Evolutionary conservation across 371 early-diverging fungal species (phyloP), one percentile per base, ranked within the genome.

Genomic region (Mucor sp.): DNA sequence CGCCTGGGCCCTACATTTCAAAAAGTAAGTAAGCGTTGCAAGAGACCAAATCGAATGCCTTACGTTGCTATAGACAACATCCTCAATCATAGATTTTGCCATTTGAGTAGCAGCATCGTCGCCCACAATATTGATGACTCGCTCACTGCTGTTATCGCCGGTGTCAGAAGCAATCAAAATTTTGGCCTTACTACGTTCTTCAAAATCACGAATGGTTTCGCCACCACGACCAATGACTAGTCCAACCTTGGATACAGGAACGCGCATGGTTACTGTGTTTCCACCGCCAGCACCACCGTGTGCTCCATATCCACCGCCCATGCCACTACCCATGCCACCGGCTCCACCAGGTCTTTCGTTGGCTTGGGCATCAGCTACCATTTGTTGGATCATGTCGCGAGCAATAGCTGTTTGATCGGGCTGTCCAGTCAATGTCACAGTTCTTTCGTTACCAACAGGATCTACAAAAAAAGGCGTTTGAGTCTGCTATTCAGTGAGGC

Each of bases 211-310:
- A 75, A 97, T 95, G 4, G 93, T 97, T 79, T 95, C 96, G 23
- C 96, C 96, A 44, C 94, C 90, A 58, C 90, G 81, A 12, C 97
- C 97, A 76, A 97, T 97, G 19, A 97, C 90, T 35, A 94, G 78
- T 1, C 97, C 97, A 12, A 97, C 96, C 72, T 88, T 90, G 53
- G 77, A 67, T 23, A 83, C 80, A 25, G 94, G 93, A 33, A 91
- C 85, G 48, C 80, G 78, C 32, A 93, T 82, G 9, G 69, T 75
- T 8, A 79, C 74, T 30, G 79, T 76, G 28, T 77, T 62, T 25
- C 76, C 73, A 50, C 72, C 73, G 47, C 72, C 78, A 74, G 61
- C 23, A 72, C 67, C 32, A 27, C 32, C 7, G 2, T 25, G 71
- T 66, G 14, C 63, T 71, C 48, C 55, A 64, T 35, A 47, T 27